Percentiles rank a stretch among this genome's conserved stretches.
Evolutionary conservation across 108 stramenopile genomes (phyloP).

Genomic region (Fragilariopsis cylindrus): DNA sequence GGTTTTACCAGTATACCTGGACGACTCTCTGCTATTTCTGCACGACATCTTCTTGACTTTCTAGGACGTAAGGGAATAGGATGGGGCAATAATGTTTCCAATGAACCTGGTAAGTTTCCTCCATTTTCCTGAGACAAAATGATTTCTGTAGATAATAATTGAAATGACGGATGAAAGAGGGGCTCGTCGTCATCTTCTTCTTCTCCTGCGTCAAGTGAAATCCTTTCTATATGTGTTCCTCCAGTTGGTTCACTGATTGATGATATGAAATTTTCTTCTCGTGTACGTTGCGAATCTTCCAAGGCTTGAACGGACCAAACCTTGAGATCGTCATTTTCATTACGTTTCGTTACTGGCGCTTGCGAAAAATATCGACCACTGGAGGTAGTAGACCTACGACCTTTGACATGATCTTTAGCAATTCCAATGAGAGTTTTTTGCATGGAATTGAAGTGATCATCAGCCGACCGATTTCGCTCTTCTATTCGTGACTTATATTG

Average conservation of each 20-base stretch:
- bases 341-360: constrained; percentile 11
- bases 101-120: not conserved
- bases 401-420: constrained; percentile 34
- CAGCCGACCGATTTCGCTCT: constrained; percentile 24
- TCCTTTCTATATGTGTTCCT: constrained; percentile 14
- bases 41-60: constrained; percentile 69
- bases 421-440: constrained; percentile 27
- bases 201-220: constrained; percentile 22
- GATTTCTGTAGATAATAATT: constrained; percentile 1
- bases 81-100: constrained; percentile 51
- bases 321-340: constrained; percentile 22
- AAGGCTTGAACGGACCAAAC: constrained; percentile 63
- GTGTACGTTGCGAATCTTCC: constrained; percentile 51
- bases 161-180: constrained; percentile 7
- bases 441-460: constrained; percentile 37
- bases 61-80: constrained; percentile 67
- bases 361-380: constrained; percentile 10
- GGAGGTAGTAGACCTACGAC: constrained; percentile 22
- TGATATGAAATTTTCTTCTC: constrained; percentile 27
- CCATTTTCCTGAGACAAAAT: not conserved
- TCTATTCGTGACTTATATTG: constrained; percentile 13
- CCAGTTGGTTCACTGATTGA: constrained; percentile 23
- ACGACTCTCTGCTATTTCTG: constrained; percentile 70
- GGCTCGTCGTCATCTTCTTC: constrained; percentile 11
- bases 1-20: constrained; percentile 89